Percentiles rank a stretch among this genome's conserved stretches.
Conservation (phyloP, 371 early-diverging fungal species). For the Haplosporangium sp. region DNA sequence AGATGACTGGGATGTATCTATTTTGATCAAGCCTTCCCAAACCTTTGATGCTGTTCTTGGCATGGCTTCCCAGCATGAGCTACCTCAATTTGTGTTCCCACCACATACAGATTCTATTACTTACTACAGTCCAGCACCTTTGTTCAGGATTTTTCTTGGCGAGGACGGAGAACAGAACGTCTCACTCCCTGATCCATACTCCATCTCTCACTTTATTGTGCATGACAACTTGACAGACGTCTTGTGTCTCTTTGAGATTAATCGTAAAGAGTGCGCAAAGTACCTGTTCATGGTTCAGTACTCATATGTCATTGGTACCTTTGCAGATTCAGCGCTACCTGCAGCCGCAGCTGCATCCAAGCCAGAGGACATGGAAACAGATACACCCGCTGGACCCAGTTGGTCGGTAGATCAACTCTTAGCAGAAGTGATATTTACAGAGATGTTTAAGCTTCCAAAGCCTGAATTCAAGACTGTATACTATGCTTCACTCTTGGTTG, state of each 20-base stretch:
- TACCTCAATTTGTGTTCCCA: conserved; percentile 66
- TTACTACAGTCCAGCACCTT: conserved; percentile 37
- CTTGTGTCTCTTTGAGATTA: conserved; percentile 79
- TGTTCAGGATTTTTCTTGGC: conserved; percentile 63
- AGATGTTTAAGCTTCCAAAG: conserved; percentile 78
- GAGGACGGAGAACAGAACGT: conserved; percentile 48
- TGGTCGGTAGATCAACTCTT: conserved; percentile 44
- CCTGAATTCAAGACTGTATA: conserved; percentile 77
- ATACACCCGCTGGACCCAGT: conserved; percentile 32
- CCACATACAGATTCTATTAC: conserved; percentile 28
- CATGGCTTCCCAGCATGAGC: conserved; percentile 73
- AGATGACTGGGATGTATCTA: conserved; percentile 74
- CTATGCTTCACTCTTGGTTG: conserved; percentile 85
- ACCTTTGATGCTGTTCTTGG: conserved; percentile 68
- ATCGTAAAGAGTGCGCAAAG: conserved; percentile 85
- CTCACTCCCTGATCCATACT: conserved; percentile 63
- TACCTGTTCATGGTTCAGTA: conserved; percentile 73
- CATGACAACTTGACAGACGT: conserved; percentile 85
- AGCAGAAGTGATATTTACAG: conserved; percentile 65
- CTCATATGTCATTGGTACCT: conserved; percentile 67
- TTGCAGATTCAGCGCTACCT: conserved; percentile 55
- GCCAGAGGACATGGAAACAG: conserved; percentile 34
- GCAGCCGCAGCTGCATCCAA: conserved; percentile 26
- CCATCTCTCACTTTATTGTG: conserved; percentile 80
- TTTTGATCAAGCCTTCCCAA: conserved; percentile 69